Evolutionary conservation across 192 early-diverging fungal genomes (phyloP).

Genomic region (Phlyctochytrium planicorne): DNA sequence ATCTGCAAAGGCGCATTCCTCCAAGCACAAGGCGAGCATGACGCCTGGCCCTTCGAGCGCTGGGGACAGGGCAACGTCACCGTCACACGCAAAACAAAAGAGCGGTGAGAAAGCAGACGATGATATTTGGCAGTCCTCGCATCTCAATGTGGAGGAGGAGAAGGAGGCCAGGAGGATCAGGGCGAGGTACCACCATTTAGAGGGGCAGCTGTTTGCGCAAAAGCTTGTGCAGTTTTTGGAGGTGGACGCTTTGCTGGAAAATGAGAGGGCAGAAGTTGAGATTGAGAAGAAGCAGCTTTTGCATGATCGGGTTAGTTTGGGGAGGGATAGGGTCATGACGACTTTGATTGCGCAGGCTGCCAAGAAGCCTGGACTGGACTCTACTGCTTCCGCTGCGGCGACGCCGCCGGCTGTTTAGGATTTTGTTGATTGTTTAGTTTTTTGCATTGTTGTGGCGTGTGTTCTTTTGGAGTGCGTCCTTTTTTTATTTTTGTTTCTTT

Average conservation of each 20-base stretch:
- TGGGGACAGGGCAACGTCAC: neutral
- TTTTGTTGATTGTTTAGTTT: too few species aligned
- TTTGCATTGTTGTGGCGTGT: too few species aligned
- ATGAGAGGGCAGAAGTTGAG: constrained; percentile 72
- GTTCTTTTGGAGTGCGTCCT: too few species aligned
- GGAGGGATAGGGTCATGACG: neutral
- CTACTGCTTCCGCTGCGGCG: too few species aligned
- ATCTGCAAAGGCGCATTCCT: constrained; percentile 15
- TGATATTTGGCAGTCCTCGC: neutral
- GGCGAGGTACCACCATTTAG: neutral
- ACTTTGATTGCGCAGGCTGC: neutral
- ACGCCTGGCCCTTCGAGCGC: neutral
- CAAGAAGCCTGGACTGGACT: too few species aligned
- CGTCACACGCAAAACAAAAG: neutral
- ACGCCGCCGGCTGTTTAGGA: too few species aligned
- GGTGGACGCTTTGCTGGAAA: constrained; percentile 74
- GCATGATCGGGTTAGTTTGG: constrained; percentile 52
- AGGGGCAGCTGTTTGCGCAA: constrained; percentile 79
- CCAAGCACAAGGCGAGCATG: neutral
- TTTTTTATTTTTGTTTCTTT: too few species aligned
- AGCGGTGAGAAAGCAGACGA: neutral
- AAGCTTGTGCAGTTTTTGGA: constrained; percentile 87
- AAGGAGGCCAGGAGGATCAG: neutral
- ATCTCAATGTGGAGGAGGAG: neutral
- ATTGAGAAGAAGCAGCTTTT: constrained; percentile 57